These are phyloP conservation scores for Blastocystis sp. DNA, from an alignment of 352 stramenopile genomes.

Conservation along the genomic window DNA sequence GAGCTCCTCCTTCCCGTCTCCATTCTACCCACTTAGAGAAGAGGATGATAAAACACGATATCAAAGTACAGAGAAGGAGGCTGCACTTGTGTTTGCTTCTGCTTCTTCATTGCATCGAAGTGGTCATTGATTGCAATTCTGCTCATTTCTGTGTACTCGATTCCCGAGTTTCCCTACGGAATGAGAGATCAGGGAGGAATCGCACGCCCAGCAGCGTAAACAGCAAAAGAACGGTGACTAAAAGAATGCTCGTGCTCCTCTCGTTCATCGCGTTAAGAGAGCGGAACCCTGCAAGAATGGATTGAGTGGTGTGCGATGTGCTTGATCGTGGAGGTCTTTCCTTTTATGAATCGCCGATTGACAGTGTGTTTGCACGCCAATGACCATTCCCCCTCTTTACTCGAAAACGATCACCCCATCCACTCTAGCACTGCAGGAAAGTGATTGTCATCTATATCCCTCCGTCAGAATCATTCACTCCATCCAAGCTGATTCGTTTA, in stretches of 20 bases:
- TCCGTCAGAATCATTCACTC: background rate
- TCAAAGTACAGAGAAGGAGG: constrained; percentile 7
- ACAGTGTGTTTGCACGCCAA: too few species aligned
- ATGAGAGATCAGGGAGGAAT: background rate
- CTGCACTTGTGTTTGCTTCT: background rate
- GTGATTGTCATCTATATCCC: background rate
- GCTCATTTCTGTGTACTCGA: background rate
- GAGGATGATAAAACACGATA: background rate
- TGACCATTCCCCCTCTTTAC: too few species aligned
- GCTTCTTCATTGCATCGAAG: background rate
- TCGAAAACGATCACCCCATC: too few species aligned
- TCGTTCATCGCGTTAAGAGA: background rate
- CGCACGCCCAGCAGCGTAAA: background rate
- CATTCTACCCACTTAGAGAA: constrained; percentile 12
- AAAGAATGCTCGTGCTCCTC: background rate
- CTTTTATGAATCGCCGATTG: too few species aligned
- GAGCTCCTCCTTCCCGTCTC: constrained; percentile 14
- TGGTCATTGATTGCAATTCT: background rate
- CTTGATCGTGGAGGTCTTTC: too few species aligned
- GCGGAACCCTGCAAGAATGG: too few species aligned
- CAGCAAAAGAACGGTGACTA: background rate
- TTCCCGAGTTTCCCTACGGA: background rate
- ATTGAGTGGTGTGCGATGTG: too few species aligned
- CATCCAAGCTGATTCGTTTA: constrained; percentile 4
- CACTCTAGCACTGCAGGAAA: too few species aligned